Percentiles rank a stretch among this genome's conserved stretches.
Conservation (phyloP, 2,329 filamentous ascomycete genomes). For the Daldinia eschscholtzii region DNA sequence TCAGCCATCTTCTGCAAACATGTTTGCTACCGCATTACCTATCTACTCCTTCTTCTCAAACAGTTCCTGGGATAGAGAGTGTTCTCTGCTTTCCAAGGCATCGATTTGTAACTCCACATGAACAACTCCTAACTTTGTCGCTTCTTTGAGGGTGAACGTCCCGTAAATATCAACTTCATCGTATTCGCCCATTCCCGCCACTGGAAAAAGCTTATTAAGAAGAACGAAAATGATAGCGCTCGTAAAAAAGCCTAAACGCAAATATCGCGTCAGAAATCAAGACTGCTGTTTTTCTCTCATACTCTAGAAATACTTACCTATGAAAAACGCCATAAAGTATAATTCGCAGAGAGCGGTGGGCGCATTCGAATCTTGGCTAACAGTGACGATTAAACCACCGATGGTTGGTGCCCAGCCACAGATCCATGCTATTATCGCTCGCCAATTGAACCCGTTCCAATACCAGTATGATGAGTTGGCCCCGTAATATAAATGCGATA, state of each 20-base stretch:
- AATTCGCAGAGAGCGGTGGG: slow-evolving; percentile 57
- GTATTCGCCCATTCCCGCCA: slow-evolving; percentile 56
- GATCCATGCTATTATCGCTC: slow-evolving; percentile 58
- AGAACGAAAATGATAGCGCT: slow-evolving; percentile 49
- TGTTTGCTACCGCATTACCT: neutral
- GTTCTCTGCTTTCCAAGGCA: slow-evolving; percentile 25
- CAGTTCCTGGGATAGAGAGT: slow-evolving; percentile 32
- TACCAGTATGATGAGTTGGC: slow-evolving; percentile 58
- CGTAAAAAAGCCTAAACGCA: slow-evolving; percentile 55
- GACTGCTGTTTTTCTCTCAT: neutral
- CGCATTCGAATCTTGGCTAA: slow-evolving; percentile 46
- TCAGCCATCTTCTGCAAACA: too few species aligned
- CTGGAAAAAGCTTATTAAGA: slow-evolving; percentile 57
- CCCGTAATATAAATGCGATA: slow-evolving; percentile 53
- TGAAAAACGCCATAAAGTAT: slow-evolving; percentile 62
- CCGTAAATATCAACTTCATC: slow-evolving; percentile 60
- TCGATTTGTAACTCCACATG: slow-evolving; percentile 42
- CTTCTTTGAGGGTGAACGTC: slow-evolving; percentile 60
- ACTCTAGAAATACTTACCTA: slow-evolving; percentile 50
- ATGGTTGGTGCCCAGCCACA: slow-evolving; percentile 60
- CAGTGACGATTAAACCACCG: slow-evolving; percentile 55
- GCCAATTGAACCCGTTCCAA: slow-evolving; percentile 59
- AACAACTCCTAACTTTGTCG: slow-evolving; percentile 56
- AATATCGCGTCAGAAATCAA: slow-evolving; percentile 14
- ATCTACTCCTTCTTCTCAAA: slow-evolving; percentile 41